phyloP scores from a whole-genome alignment of 2,329 filamentous ascomycete genomes.

The Fusarium sp. region DNA sequence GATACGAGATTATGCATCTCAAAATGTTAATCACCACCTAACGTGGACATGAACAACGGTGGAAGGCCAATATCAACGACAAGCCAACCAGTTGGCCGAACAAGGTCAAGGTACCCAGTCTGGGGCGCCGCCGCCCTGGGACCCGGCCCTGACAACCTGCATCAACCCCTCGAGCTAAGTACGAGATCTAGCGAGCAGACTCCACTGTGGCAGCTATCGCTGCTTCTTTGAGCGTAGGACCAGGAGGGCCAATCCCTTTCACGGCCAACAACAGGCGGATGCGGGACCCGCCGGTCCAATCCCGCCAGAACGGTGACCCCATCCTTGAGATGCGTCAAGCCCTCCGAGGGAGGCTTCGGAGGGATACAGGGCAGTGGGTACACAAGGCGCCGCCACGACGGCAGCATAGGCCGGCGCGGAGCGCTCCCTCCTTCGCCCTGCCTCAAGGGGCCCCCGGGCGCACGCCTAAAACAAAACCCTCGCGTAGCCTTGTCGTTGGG shows the following conservation, averaged over 20 bases:
- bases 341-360: slow-evolving; percentile 43
- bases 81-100: slow-evolving; percentile 32
- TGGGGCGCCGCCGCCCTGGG: slow-evolving; percentile 42
- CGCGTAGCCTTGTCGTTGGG: slow-evolving; percentile 48
- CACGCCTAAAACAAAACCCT: slow-evolving; percentile 45
- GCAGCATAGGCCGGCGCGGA: slow-evolving; percentile 48
- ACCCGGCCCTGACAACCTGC: slow-evolving; percentile 43
- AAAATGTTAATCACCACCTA: slow-evolving; percentile 19
- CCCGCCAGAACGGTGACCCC: slow-evolving; percentile 40
- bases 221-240: slow-evolving; percentile 35
- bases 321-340: slow-evolving; percentile 32
- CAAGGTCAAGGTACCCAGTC: slow-evolving; percentile 20
- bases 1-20: slow-evolving; percentile 19
- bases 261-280: slow-evolving; percentile 31
- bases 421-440: slow-evolving; percentile 34
- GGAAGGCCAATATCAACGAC: slow-evolving; percentile 30
- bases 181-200: slow-evolving; percentile 35
- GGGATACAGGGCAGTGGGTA: slow-evolving; percentile 45
- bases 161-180: slow-evolving; percentile 48
- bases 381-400: slow-evolving; percentile 50
- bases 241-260: slow-evolving; percentile 39
- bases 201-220: slow-evolving; percentile 39
- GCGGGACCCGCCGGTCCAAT: slow-evolving; percentile 34
- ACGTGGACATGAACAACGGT: slow-evolving; percentile 23
- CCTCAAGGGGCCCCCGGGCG: slow-evolving; percentile 36